phyloP scores from a whole-genome alignment of 805 yeast species.

The Candida ovalis region DNA sequence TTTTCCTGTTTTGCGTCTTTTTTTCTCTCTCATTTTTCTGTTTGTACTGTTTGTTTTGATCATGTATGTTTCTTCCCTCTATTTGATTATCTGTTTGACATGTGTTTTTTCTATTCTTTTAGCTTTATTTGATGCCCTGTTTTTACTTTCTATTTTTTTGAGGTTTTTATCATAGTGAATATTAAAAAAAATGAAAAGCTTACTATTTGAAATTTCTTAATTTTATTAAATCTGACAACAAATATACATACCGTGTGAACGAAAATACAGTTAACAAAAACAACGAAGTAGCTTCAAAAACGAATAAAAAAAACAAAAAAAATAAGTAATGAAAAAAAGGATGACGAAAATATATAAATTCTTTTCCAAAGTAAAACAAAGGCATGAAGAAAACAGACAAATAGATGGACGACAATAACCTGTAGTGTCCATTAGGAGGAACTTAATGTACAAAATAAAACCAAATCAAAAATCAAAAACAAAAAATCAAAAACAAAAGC shows the following conservation, averaged over 20 bases:
- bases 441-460: not conserved
- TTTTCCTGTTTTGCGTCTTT: not conserved
- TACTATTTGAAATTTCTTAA: not conserved
- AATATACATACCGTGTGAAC: not conserved
- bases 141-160: not conserved
- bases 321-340: not conserved
- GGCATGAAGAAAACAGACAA: not conserved
- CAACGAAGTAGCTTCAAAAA: not conserved
- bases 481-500: slow-evolving; percentile 38
- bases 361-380: not conserved
- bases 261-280: not conserved
- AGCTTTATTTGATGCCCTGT: not conserved
- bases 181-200: not conserved
- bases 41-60: not conserved
- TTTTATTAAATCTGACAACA: not conserved
- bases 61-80: not conserved
- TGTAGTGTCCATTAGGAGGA: not conserved
- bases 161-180: not conserved
- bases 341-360: not conserved
- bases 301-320: not conserved
- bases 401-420: not conserved
- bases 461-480: not conserved
- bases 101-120: slow-evolving; percentile 1
- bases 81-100: not conserved
- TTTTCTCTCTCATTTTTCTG: not conserved